A percentile compares a stretch with the other conserved stretches of the same genome.
These are phyloP conservation scores for Claviceps pusilla DNA, from an alignment of 2,329 filamentous ascomycete species.

Conservation along the genomic window DNA sequence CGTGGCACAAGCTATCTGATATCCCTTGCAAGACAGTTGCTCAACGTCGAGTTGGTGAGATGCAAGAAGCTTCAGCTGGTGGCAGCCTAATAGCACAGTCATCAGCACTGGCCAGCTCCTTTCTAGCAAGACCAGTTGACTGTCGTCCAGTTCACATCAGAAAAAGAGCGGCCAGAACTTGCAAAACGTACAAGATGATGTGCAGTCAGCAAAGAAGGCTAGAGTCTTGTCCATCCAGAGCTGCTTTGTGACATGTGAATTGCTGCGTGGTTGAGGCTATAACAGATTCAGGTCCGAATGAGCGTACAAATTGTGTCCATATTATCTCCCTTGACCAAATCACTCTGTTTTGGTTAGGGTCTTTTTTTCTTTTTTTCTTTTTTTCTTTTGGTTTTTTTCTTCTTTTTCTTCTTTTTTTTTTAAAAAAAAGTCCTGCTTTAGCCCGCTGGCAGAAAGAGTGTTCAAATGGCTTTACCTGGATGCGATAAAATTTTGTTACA, in stretches of 20 bases:
- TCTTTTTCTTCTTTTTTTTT: no score
- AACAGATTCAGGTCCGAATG: not conserved
- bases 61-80: not conserved
- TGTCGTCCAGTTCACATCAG: no score
- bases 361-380: no score
- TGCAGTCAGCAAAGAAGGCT: not conserved
- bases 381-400: no score
- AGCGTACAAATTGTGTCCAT: no score
- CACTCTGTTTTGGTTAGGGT: no score
- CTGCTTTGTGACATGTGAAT: not conserved
- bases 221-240: not conserved
- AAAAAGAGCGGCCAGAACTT: not conserved
- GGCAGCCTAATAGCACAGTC: not conserved
- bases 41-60: not conserved
- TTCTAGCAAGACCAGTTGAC: not conserved
- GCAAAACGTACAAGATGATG: no score
- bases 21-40: not conserved
- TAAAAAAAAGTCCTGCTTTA: no score
- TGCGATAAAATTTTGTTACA: not conserved
- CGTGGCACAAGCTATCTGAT: not conserved
- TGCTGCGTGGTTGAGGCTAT: not conserved
- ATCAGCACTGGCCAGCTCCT: not conserved
- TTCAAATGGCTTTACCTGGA: not conserved
- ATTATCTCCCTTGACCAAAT: no score
- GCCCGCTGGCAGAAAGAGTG: no score